Conservation (phyloP, 139 green algal species). For the Axilococcus clingmanii region DNA sequence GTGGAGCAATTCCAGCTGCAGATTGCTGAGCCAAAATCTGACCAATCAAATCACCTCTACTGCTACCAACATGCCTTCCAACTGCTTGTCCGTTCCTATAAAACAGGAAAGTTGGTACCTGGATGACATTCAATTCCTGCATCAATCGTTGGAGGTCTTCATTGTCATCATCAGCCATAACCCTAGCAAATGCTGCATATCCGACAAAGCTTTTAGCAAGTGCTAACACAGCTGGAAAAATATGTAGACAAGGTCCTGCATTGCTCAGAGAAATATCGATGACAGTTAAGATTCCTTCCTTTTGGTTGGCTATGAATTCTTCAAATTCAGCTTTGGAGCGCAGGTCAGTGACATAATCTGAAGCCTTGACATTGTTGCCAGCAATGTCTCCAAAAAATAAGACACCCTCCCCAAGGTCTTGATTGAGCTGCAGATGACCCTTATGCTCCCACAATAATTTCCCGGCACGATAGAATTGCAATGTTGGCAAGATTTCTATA, state of each 20-base stretch:
- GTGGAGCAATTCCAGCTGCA: constrained; percentile 28
- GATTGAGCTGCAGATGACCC: constrained; percentile 44
- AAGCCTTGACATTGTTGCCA: constrained; percentile 42
- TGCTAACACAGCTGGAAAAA: constrained; percentile 74
- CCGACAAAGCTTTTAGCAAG: constrained; percentile 55
- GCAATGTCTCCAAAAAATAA: constrained; percentile 54
- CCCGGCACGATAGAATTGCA: constrained; percentile 64
- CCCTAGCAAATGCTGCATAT: constrained; percentile 42
- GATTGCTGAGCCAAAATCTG: constrained; percentile 56
- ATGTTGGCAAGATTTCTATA: constrained; percentile 58
- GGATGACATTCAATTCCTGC: constrained; percentile 12
- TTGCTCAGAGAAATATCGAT: constrained; percentile 28
- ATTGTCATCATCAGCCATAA: constrained; percentile 42
- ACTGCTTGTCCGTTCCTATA: constrained; percentile 54
- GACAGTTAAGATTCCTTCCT: constrained; percentile 28
- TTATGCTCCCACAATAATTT: constrained; percentile 71
- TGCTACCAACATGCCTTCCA: constrained; percentile 62
- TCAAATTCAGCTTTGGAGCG: constrained; percentile 30
- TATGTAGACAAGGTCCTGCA: constrained; percentile 36
- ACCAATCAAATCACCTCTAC: constrained; percentile 72
- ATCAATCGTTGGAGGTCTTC: constrained; percentile 23
- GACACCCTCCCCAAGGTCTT: constrained; percentile 56
- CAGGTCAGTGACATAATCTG: constrained; percentile 47
- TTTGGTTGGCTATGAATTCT: constrained; percentile 21
- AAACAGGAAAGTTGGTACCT: constrained; percentile 83